Evolutionary conservation across 2,329 filamentous ascomycete genomes (phyloP).

Genomic region (Pseudogymnoascus sp.): DNA sequence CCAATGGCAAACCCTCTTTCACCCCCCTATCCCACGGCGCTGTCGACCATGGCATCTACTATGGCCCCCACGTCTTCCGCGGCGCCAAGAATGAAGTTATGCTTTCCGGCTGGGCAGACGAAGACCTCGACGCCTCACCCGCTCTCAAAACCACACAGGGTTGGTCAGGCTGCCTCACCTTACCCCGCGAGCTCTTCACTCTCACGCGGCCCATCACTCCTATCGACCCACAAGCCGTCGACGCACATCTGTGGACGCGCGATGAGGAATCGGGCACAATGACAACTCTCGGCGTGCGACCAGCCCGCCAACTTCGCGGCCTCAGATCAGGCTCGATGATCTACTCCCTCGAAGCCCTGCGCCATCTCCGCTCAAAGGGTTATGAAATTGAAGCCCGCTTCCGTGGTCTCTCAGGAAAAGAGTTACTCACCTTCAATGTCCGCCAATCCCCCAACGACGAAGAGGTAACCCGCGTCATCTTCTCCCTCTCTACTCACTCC

Average conservation of each 20-base stretch:
- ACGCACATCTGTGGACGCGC: not conserved
- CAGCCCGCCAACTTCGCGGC: slow-evolving; percentile 15
- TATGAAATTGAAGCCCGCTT: slow-evolving; percentile 17
- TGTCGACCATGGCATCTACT: slow-evolving; percentile 18
- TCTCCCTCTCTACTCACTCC: slow-evolving; percentile 12
- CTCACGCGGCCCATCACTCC: slow-evolving; percentile 14
- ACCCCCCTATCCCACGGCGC: slow-evolving; percentile 17
- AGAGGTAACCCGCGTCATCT: slow-evolving; percentile 18
- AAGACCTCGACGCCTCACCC: slow-evolving; percentile 8
- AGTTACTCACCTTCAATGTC: slow-evolving; percentile 18
- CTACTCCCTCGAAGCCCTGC: slow-evolving; percentile 1
- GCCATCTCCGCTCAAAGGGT: slow-evolving; percentile 11
- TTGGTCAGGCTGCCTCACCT: slow-evolving; percentile 19
- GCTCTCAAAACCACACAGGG: slow-evolving; percentile 15
- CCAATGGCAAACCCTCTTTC: slow-evolving; percentile 17
- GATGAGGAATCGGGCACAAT: slow-evolving; percentile 12
- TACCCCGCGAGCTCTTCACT: slow-evolving; percentile 19
- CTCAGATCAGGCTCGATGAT: slow-evolving; percentile 11
- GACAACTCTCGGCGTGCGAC: slow-evolving; percentile 17
- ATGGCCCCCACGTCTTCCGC: slow-evolving; percentile 20
- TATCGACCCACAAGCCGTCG: not conserved
- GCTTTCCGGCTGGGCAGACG: slow-evolving; percentile 21
- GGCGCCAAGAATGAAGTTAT: slow-evolving; percentile 17
- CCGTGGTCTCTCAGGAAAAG: slow-evolving; percentile 7
- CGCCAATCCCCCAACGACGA: slow-evolving; percentile 13